Evolutionary conservation across 148 eudicot species (phyloP).

Genomic region (Spergularia bocconei): DNA sequence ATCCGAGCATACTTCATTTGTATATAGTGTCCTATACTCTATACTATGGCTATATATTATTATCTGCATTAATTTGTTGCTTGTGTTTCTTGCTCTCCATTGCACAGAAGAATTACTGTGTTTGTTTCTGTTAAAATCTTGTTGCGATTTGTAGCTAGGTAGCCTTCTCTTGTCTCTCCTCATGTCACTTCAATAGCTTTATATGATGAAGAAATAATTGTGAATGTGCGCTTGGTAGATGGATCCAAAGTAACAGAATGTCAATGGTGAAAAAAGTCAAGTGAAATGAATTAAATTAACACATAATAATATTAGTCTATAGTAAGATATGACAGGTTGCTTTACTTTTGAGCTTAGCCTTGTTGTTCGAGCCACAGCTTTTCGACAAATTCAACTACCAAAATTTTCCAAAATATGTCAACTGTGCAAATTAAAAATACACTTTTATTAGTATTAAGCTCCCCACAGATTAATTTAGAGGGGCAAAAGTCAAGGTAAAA

Average conservation of each 20-base stretch:
- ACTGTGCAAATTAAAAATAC: slow-evolving; percentile 9
- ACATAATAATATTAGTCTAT: slow-evolving; percentile 4
- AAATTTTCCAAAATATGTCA: slow-evolving; percentile 24
- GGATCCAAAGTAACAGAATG: slow-evolving; percentile 37
- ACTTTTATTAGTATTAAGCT: background rate
- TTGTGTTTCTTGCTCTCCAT: no score
- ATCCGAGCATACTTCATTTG: no score
- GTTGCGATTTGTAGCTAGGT: no score
- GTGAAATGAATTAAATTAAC: slow-evolving; percentile 8
- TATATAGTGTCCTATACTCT: no score
- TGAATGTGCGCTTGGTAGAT: slow-evolving; percentile 27
- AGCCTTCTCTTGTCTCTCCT: no score
- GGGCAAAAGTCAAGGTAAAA: slow-evolving; percentile 27
- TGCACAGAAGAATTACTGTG: background rate
- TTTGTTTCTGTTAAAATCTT: background rate
- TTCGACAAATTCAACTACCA: slow-evolving; percentile 30
- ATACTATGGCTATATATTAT: no score
- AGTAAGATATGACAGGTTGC: slow-evolving; percentile 15
- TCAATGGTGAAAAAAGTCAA: slow-evolving; percentile 25
- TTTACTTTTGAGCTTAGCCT: slow-evolving; percentile 22
- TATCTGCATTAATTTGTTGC: no score
- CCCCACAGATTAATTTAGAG: background rate
- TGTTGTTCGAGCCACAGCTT: slow-evolving; percentile 23
- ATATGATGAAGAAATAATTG: slow-evolving; percentile 5
- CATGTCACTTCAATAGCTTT: no score